phyloP scores from a whole-genome alignment of 1,284 basidiomycete genomes.

The Hemileia vastatrix region DNA sequence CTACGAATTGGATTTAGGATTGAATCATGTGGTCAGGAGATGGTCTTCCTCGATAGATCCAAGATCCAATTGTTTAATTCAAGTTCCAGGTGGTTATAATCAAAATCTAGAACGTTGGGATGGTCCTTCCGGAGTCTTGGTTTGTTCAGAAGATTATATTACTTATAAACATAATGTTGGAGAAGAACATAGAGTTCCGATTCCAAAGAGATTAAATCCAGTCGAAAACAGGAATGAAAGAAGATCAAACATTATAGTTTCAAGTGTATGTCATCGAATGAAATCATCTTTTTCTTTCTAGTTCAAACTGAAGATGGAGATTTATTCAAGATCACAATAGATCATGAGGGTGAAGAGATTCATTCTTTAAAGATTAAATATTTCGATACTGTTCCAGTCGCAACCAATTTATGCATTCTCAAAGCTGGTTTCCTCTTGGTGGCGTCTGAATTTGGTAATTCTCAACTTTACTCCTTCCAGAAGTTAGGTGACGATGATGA shows the following conservation, averaged over 20 bases:
- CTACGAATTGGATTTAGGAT: slow-evolving; percentile 43
- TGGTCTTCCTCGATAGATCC: slow-evolving; percentile 40
- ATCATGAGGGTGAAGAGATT: slow-evolving; percentile 42
- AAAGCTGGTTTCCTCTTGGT: slow-evolving; percentile 43
- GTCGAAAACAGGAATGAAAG: slow-evolving; percentile 28
- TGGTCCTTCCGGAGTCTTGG: slow-evolving; percentile 41
- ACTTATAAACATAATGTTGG: slow-evolving; percentile 41
- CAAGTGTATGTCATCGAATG: slow-evolving; percentile 42
- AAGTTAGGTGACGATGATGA: slow-evolving; percentile 44
- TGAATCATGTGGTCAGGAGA: slow-evolving; percentile 42
- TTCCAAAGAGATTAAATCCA: slow-evolving; percentile 37
- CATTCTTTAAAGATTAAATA: slow-evolving; percentile 40
- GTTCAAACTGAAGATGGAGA: slow-evolving; percentile 42
- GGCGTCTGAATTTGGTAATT: slow-evolving; percentile 36
- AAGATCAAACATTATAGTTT: slow-evolving; percentile 36
- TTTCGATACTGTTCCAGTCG: slow-evolving; percentile 43
- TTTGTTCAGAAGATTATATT: slow-evolving; percentile 43
- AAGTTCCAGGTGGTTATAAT: slow-evolving; percentile 42
- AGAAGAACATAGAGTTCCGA: slow-evolving; percentile 40
- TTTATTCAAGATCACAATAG: slow-evolving; percentile 43
- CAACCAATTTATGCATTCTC: slow-evolving; percentile 35
- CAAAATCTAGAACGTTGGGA: slow-evolving; percentile 41
- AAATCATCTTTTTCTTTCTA: slow-evolving; percentile 42
- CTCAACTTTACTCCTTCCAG: slow-evolving; percentile 41
- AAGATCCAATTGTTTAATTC: slow-evolving; percentile 35